Evolutionary conservation across 345 rosid species (phyloP), one percentile per base, ranked within the genome.

Genomic region (Litchi chinensis): DNA sequence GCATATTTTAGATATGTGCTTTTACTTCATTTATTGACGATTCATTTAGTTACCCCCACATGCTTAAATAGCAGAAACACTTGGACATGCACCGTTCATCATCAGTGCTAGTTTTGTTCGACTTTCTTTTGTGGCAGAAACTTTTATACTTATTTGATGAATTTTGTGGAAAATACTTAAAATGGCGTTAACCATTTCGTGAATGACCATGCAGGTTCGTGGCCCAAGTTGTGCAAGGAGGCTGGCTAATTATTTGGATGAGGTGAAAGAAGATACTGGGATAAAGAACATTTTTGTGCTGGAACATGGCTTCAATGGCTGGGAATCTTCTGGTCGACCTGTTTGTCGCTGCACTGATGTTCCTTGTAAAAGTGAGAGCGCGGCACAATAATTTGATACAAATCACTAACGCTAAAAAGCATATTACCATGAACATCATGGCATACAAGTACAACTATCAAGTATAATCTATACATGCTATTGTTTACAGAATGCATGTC

Each of bases 281-380:
- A 91, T 95, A 41, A 91, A 91, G 74, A 90, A 89, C 78, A 84
- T 95, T 15, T 21, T 90, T 81, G 88, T 93, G 32, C 81, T 95
- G 79, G 97, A 95, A 64, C 92, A 90, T 0, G 98, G 97, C 79
- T 95, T 89, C 83, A 93, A 93, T 73, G 98, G 95, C 26, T 93
- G 98, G 98, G 94, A 90, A 88, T 89, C 96, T 81, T 86, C 98
- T 71, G 98, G 98, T 11, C 87, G 80, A 82, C 97, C 98, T 19
- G 89, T 91, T 72, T 95, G 99, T 73, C 93, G 85, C 75, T 95
- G 98, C 86, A 85, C 83, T 5, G 90, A 88, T 2, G 11, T 79
- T 62, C 93, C 97, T 4, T 95, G 98, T 80, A 92, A 91, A 84
- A 90, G 78, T 13, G 87, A 82, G 59, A 73, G 76, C 76, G 72